Evolutionary conservation across 768 basidiomycete genomes (phyloP), one percentile per base, ranked within the genome.

Genomic region (Royoungia palumana): DNA sequence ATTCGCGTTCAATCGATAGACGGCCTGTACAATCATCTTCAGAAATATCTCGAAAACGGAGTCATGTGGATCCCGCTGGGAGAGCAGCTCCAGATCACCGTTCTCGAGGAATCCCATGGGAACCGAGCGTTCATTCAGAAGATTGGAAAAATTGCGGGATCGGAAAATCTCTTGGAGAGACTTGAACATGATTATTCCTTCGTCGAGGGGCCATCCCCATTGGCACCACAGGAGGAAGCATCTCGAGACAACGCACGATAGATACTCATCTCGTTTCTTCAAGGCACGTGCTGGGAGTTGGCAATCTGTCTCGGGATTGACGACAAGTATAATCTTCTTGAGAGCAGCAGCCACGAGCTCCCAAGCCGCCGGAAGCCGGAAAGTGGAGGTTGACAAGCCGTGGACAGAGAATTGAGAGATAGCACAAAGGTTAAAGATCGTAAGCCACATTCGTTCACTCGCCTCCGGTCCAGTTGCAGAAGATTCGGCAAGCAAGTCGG

Each of bases 11-110:
- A 56, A n/a, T 35, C 46, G 44, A 34, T 56, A 27, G n/a, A 65
- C 64, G 0, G 85, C 83, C 38, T 80, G 79, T n/a, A 85, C 79
- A 28, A 94, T 73, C 46, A 96, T 74, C 63, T 93, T 91, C 38
- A 95, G 72, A 61, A 93, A 89, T 6, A 89, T 62, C n/a, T 80
- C 75, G 60, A 87, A 94, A 2, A 87, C 80, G 2, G 86, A 81
- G 57, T 95, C 94, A 16, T 66, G 64, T 16, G 68, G 65, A 22
- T 81, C 75, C 42, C 74, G 72, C 17, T 72, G 65, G 16, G 71
- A 71, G 6, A 90, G 74, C 11, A 83, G 67, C 3, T 68, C 66
- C 60, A 82, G 70, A 55, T 89, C 74, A 38, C 73, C 70, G 6
- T 77, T 55, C 39, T 77, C 71, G 55, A 90, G 73, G 67, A 92